These are phyloP conservation scores for Catunica adiposa DNA, from an alignment of 2,329 filamentous ascomycete genomes.

Conservation along the genomic window DNA sequence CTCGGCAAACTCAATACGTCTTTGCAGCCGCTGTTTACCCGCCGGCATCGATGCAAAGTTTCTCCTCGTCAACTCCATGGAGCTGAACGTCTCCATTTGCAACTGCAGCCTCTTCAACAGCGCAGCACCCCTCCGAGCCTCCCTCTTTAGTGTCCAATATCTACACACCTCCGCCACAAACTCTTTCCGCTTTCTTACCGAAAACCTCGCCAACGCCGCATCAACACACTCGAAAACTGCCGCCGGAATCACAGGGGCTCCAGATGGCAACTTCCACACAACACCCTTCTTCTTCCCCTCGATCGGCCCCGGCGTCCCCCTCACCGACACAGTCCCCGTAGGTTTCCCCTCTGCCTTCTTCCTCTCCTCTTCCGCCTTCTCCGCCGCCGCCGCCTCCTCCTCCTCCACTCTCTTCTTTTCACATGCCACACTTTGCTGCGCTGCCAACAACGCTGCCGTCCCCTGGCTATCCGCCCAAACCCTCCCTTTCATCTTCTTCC, in stretches of 20 bases:
- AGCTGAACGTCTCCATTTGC: slow-evolving; percentile 91
- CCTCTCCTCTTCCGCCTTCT: not conserved
- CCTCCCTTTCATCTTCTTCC: slow-evolving; percentile 69
- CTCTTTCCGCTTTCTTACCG: slow-evolving; percentile 68
- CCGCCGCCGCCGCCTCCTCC: not conserved
- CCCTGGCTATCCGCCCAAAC: slow-evolving; percentile 86
- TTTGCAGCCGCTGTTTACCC: slow-evolving; percentile 58
- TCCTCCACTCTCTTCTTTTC: slow-evolving; percentile 1
- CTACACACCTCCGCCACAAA: slow-evolving; percentile 86
- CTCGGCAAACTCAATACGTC: slow-evolving; percentile 79
- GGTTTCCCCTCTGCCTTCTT: too few species aligned
- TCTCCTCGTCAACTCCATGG: slow-evolving; percentile 87
- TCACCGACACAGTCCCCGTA: too few species aligned
- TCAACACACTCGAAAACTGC: slow-evolving; percentile 78
- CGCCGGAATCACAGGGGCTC: slow-evolving; percentile 83
- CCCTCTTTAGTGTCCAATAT: slow-evolving; percentile 95
- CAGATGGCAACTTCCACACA: slow-evolving; percentile 77
- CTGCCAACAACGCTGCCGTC: slow-evolving; percentile 65
- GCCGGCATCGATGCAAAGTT: slow-evolving; percentile 90
- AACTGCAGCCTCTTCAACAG: slow-evolving; percentile 84
- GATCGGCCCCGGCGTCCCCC: slow-evolving; percentile 3
- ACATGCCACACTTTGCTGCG: slow-evolving; percentile 36
- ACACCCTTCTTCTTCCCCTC: slow-evolving; percentile 12
- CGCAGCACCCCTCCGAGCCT: slow-evolving; percentile 78
- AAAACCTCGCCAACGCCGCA: slow-evolving; percentile 65